A percentile compares a stretch with the other conserved stretches of the same genome.
Evolutionary conservation across 495 filamentous ascomycete species (phyloP).

Genomic region (Aspergillus incahuasiensis): DNA sequence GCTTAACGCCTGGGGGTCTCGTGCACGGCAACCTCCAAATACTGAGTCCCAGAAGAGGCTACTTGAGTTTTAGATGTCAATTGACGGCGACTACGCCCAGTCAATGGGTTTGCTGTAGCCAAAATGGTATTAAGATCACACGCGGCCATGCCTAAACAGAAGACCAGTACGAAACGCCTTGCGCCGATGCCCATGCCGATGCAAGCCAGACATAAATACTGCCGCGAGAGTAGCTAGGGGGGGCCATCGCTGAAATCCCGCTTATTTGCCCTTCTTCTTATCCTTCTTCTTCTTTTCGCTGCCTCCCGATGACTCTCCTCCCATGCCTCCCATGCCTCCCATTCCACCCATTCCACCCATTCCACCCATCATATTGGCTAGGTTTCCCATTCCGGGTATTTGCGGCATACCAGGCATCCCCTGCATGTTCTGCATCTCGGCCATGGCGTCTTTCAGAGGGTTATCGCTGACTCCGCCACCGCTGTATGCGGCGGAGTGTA

Average conservation of each 20-base stretch:
- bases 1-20: not conserved
- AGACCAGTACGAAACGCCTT: slow-evolving; percentile 16
- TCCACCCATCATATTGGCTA: slow-evolving; percentile 35
- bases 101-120: not conserved
- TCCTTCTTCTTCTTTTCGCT: slow-evolving; percentile 47
- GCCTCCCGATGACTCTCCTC: slow-evolving; percentile 34
- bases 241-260: slow-evolving; percentile 20
- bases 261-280: slow-evolving; percentile 50
- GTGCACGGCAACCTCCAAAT: not conserved
- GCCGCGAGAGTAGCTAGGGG: slow-evolving; percentile 1
- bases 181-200: slow-evolving; percentile 25
- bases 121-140: slow-evolving; percentile 22
- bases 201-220: slow-evolving; percentile 18
- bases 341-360: slow-evolving; percentile 38
- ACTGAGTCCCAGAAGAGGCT: not conserved
- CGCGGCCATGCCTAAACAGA: slow-evolving; percentile 1
- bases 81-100: not conserved
- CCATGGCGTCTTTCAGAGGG: slow-evolving; percentile 96
- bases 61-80: not conserved
- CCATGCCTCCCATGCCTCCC: slow-evolving; percentile 33
- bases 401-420: slow-evolving; percentile 51
- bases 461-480: slow-evolving; percentile 96
- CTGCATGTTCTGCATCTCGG: slow-evolving; percentile 68
- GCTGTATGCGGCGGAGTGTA: slow-evolving; percentile 82
- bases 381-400: slow-evolving; percentile 40